Evolutionary conservation across 2,329 filamentous ascomycete species (phyloP).

Genomic region (Exophiala calicioides): DNA sequence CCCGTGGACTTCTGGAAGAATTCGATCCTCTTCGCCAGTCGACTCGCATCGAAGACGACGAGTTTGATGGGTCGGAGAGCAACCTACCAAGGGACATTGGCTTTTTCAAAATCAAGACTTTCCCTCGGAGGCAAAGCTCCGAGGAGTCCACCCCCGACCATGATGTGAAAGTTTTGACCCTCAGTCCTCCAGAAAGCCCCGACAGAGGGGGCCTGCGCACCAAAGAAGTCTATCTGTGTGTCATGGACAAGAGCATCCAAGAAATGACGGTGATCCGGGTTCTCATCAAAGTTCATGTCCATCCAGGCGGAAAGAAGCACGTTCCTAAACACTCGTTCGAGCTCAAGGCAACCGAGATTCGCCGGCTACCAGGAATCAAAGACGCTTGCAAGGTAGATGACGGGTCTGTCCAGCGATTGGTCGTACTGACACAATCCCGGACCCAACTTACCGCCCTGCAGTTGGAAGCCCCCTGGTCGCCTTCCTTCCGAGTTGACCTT

Average conservation of each 20-base stretch:
- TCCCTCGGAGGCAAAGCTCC: conserved; percentile 14
- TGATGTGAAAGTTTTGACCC: conserved; percentile 21
- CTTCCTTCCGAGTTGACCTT: conserved; percentile 65
- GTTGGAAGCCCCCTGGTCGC: conserved; percentile 74
- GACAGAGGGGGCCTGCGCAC: conserved; percentile 10
- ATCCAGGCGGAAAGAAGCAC: conserved; percentile 11
- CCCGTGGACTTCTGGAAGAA: conserved; percentile 70
- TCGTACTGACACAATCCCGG: conserved; percentile 67
- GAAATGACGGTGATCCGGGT: conserved; percentile 68
- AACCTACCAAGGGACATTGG: conserved; percentile 25
- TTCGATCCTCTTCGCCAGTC: conserved; percentile 45
- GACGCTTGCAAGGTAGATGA: conserved; percentile 73
- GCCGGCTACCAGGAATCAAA: conserved; percentile 66
- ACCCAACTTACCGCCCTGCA: conserved; percentile 67
- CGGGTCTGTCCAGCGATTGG: conserved; percentile 65
- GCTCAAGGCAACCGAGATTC: conserved; percentile 46
- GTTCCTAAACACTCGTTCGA: conserved; percentile 14
- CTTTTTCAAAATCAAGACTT: conserved; percentile 29
- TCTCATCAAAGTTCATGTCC: conserved; percentile 49
- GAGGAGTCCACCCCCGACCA: neutral
- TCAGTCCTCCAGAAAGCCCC: conserved; percentile 4
- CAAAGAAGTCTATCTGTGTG: conserved; percentile 57
- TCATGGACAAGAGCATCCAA: conserved; percentile 69
- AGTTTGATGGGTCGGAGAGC: conserved; percentile 15
- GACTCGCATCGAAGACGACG: conserved; percentile 21